Evolutionary conservation across 176 grass and related monocot species (phyloP).

Genomic region (Cymbopogon citratus): DNA sequence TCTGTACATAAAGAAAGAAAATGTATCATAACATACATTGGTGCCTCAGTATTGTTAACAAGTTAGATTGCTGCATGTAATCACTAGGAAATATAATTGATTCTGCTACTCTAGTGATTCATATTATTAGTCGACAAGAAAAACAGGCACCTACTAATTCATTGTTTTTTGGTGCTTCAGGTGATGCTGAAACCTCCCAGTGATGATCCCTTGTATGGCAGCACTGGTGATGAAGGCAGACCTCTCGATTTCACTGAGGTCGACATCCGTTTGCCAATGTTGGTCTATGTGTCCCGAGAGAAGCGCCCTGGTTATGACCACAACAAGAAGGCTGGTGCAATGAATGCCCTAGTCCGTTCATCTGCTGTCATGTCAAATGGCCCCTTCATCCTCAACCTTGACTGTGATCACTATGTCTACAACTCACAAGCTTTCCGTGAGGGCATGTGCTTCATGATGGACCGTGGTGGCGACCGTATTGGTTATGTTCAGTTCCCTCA

Average conservation of each 20-base stretch:
- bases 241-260: constrained; percentile 82
- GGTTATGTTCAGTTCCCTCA: constrained; percentile 96
- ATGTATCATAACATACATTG: background rate
- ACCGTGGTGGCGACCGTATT: constrained; percentile 87
- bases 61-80: background rate
- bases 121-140: background rate
- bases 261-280: constrained; percentile 82
- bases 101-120: background rate
- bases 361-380: constrained; percentile 98
- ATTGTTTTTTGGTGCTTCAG: constrained; percentile 29
- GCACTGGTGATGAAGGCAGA: constrained; percentile 39
- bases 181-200: constrained; percentile 96
- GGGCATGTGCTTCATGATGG: constrained; percentile 99
- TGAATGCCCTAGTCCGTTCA: constrained; percentile 92
- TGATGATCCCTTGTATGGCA: constrained; percentile 71
- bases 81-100: background rate
- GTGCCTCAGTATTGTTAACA: background rate
- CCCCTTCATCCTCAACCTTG: constrained; percentile 79
- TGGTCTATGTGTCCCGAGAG: constrained; percentile 93
- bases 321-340: constrained; percentile 99
- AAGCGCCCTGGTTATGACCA: constrained; percentile 98
- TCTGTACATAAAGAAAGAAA: background rate
- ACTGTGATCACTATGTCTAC: constrained; percentile 96
- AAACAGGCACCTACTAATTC: background rate
- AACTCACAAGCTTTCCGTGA: constrained; percentile 94